Evolutionary conservation across 768 basidiomycete genomes (phyloP).

Genomic region (Melanogaster broomeanus): DNA sequence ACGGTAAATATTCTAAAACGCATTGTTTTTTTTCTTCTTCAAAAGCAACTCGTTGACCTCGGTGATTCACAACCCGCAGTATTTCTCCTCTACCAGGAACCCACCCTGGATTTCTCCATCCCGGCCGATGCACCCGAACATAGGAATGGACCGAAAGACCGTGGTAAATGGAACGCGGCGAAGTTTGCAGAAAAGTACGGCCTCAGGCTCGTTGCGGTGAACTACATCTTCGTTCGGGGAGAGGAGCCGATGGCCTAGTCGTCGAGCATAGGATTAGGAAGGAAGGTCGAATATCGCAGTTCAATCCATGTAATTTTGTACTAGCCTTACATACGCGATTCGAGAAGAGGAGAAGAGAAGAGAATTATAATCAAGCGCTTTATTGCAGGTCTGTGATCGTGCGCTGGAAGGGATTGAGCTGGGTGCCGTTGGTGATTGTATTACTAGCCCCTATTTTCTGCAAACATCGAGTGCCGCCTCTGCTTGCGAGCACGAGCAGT

Average conservation of each 20-base stretch:
- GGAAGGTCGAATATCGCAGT: too few relatives aligned
- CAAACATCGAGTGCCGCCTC: too few relatives aligned
- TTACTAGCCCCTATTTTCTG: too few relatives aligned
- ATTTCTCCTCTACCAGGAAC: conserved; percentile 65
- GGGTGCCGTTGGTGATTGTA: too few relatives aligned
- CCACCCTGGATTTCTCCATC: conserved; percentile 40
- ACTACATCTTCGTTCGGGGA: conserved; percentile 49
- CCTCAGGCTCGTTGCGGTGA: conserved; percentile 59
- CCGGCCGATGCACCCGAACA: conserved; percentile 48
- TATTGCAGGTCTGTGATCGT: too few relatives aligned
- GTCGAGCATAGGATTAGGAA: background rate
- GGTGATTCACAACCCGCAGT: conserved; percentile 27
- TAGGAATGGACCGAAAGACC: conserved; percentile 42
- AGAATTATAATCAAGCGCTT: too few relatives aligned
- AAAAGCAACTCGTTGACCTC: background rate
- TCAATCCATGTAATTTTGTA: too few relatives aligned
- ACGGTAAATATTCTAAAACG: conserved; percentile 43
- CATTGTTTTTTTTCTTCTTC: background rate
- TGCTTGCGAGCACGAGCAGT: too few relatives aligned
- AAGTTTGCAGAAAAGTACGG: conserved; percentile 52
- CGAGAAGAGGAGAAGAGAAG: too few relatives aligned
- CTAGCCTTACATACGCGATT: too few relatives aligned
- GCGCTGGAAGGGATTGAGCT: too few relatives aligned
- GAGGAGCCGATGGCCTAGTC: conserved; percentile 16
- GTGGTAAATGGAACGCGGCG: conserved; percentile 57